phyloP scores from a whole-genome alignment of 352 stramenopile genomes.

The Pythium aquatile region DNA sequence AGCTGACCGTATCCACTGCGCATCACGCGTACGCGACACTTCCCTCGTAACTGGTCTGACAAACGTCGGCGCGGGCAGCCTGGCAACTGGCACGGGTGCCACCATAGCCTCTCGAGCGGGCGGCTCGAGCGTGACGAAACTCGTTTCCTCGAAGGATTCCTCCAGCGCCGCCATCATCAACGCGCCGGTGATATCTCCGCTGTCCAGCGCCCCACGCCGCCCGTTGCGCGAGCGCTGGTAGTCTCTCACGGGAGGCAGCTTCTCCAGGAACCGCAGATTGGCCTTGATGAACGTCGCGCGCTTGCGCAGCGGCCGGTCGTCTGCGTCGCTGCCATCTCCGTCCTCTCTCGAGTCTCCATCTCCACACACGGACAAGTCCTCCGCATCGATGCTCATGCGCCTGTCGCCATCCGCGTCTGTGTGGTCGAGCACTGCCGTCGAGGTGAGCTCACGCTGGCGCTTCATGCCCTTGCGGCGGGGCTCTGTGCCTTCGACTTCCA shows the following conservation, averaged over 20 bases:
- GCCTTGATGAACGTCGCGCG: slow-evolving; percentile 50
- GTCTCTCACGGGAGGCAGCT: slow-evolving; percentile 54
- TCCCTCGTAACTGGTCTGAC: slow-evolving; percentile 1
- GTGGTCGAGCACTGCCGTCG: slow-evolving; percentile 6
- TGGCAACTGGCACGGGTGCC: slow-evolving; percentile 28
- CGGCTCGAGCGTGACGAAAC: slow-evolving; percentile 54
- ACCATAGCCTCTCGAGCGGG: slow-evolving; percentile 42
- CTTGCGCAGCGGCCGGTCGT: slow-evolving; percentile 35
- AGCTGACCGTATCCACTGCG: slow-evolving; percentile 13
- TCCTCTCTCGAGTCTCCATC: background rate
- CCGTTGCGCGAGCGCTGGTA: slow-evolving; percentile 64
- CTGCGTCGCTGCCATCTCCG: slow-evolving; percentile 13
- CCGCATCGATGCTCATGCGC: slow-evolving; percentile 14
- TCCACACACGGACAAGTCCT: slow-evolving; percentile 6
- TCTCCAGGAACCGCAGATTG: slow-evolving; percentile 66
- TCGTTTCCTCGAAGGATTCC: slow-evolving; percentile 67
- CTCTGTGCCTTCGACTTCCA: background rate
- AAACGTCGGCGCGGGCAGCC: background rate
- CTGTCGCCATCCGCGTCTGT: slow-evolving; percentile 18
- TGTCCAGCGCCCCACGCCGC: slow-evolving; percentile 62
- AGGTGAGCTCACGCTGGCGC: slow-evolving; percentile 15
- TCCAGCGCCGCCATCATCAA: slow-evolving; percentile 64
- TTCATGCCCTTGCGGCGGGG: slow-evolving; percentile 23
- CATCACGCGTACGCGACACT: background rate
- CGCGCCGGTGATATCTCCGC: slow-evolving; percentile 32